Conservation (phyloP, 2,329 filamentous ascomycete genomes). For the Penicillium occitanis region DNA sequence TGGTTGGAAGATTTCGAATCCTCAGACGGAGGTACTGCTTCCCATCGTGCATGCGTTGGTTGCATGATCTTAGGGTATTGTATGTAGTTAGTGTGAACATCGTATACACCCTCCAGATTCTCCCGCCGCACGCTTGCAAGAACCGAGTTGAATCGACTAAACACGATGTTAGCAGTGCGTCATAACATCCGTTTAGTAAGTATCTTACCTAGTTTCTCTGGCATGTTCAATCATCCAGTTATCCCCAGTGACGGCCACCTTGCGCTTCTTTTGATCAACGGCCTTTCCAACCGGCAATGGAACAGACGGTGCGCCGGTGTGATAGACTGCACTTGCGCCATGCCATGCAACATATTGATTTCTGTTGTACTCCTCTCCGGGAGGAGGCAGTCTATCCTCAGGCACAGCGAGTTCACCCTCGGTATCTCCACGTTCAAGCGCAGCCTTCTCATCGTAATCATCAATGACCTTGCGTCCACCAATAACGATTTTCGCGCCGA, state of each 20-base stretch:
- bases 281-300: conserved; percentile 72
- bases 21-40: conserved; percentile 60
- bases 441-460: conserved; percentile 80
- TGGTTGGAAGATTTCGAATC: conserved; percentile 32
- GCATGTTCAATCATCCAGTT: conserved; percentile 99
- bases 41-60: conserved; percentile 80
- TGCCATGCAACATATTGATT: conserved; percentile 99
- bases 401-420: conserved; percentile 93
- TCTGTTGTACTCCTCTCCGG: conserved; percentile 91
- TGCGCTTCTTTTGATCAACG: conserved; percentile 75
- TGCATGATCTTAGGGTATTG: conserved; percentile 87
- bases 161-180: conserved; percentile 15
- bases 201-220: conserved; percentile 75
- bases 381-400: conserved; percentile 71
- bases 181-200: background rate
- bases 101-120: conserved; percentile 78
- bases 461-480: conserved; percentile 82
- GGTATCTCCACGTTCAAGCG: conserved; percentile 71
- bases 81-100: conserved; percentile 89
- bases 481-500: conserved; percentile 90
- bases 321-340: conserved; percentile 92
- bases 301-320: conserved; percentile 75
- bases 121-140: conserved; percentile 67
- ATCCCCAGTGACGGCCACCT: conserved; percentile 82
- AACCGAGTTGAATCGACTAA: conserved; percentile 77